These are phyloP conservation scores for Kwoniella botswanensis DNA, from an alignment of 768 basidiomycete genomes.

Conservation along the genomic window DNA sequence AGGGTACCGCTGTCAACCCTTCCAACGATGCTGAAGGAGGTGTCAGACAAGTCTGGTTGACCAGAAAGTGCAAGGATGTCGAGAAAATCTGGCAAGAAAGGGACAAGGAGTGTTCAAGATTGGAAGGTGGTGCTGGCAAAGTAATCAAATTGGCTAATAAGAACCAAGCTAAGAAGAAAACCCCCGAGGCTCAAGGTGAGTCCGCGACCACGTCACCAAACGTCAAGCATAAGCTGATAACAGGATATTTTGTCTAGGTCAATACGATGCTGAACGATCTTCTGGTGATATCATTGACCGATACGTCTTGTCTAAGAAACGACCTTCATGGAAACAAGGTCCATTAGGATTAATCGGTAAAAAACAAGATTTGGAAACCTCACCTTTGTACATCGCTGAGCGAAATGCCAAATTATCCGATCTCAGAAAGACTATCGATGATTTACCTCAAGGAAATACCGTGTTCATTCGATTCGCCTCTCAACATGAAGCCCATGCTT, in stretches of 20 bases:
- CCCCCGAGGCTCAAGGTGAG: conserved; percentile 53
- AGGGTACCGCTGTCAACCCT: conserved; percentile 30
- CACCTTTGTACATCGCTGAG: conserved; percentile 53
- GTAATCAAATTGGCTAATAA: conserved; percentile 55
- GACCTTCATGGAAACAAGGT: conserved; percentile 57
- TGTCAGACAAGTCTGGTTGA: conserved; percentile 55
- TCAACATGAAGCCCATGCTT: conserved; percentile 57
- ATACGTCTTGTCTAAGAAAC: conserved; percentile 54
- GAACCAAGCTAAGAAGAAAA: conserved; percentile 58
- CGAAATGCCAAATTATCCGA: conserved; percentile 48
- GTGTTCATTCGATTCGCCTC: conserved; percentile 54
- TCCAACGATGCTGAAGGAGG: conserved; percentile 35
- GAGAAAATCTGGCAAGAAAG: conserved; percentile 57
- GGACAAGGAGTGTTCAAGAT: conserved; percentile 53
- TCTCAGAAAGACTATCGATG: conserved; percentile 39
- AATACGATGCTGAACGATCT: conserved; percentile 43
- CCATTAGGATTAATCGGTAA: conserved; percentile 54
- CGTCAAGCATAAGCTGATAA: background rate
- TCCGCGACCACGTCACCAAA: background rate
- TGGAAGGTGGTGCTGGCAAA: conserved; percentile 57
- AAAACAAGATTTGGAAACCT: conserved; percentile 54
- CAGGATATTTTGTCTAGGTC: conserved; percentile 23
- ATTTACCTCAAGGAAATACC: conserved; percentile 48
- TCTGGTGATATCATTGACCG: conserved; percentile 32
- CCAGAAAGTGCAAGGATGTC: conserved; percentile 53